Evolutionary conservation across 2,329 filamentous ascomycete genomes (phyloP).

Genomic region (Arthrobotrys sinensis): DNA sequence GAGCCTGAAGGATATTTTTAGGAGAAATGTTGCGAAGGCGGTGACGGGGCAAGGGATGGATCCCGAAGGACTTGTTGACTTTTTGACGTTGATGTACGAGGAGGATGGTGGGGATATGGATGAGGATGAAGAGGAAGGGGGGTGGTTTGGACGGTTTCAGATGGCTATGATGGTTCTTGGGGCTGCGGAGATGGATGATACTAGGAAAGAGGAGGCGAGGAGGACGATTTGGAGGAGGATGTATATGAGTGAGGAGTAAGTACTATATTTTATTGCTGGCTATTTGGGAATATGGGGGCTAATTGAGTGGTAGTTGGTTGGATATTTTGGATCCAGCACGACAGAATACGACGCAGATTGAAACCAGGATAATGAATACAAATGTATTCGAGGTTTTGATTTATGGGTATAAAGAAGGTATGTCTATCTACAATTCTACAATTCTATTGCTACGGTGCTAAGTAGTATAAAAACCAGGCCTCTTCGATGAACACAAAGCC

Average conservation of each 20-base stretch:
- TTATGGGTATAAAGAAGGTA: constrained; percentile 77
- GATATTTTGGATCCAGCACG: constrained; percentile 82
- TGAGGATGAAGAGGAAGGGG: constrained; percentile 25
- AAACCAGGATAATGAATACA: constrained; percentile 76
- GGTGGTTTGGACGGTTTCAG: constrained; percentile 77
- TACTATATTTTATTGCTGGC: neutral
- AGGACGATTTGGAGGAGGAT: constrained; percentile 89
- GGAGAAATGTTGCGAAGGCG: constrained; percentile 78
- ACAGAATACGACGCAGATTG: constrained; percentile 79
- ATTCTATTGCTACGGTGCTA: neutral
- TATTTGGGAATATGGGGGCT: constrained; percentile 4
- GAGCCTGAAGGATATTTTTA: constrained; percentile 75
- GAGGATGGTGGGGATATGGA: constrained; percentile 64
- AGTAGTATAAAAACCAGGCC: constrained; percentile 21
- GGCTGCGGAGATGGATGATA: constrained; percentile 73
- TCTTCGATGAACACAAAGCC: constrained; percentile 58
- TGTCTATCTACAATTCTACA: constrained; percentile 65
- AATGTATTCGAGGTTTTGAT: constrained; percentile 78
- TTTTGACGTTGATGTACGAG: constrained; percentile 84
- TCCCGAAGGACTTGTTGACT: constrained; percentile 77
- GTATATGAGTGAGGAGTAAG: constrained; percentile 80
- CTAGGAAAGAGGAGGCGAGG: constrained; percentile 73
- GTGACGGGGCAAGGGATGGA: constrained; percentile 81
- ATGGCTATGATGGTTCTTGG: constrained; percentile 77
- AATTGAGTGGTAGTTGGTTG: constrained; percentile 73